phyloP scores from a whole-genome alignment of 805 yeast genomes.

The Lachancea waltii region DNA sequence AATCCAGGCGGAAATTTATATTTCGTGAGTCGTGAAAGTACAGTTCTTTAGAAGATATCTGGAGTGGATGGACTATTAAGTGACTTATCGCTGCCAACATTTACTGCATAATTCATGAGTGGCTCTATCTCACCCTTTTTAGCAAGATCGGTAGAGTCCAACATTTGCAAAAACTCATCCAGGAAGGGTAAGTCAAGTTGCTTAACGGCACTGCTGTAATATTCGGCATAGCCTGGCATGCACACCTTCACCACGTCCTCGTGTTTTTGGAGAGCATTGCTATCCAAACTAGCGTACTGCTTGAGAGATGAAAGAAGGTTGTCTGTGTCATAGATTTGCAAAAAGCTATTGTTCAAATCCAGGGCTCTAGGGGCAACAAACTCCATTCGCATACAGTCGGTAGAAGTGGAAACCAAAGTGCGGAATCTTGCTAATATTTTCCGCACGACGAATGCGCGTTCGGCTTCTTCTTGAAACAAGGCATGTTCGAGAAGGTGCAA shows the following conservation, averaged over 20 bases:
- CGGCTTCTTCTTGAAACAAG: neutral
- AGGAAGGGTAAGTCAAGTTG: constrained; percentile 1
- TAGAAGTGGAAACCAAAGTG: neutral
- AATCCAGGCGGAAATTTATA: no score
- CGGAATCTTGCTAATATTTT: constrained; percentile 1
- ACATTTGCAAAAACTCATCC: neutral
- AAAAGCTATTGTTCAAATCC: neutral
- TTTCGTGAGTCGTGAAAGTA: no score
- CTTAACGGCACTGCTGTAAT: constrained; percentile 1
- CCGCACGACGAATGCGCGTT: neutral
- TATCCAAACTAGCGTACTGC: neutral
- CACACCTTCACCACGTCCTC: neutral
- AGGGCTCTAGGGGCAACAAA: constrained; percentile 1
- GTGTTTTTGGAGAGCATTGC: neutral
- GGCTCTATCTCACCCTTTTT: neutral
- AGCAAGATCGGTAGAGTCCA: neutral
- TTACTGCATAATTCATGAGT: neutral
- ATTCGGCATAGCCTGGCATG: constrained; percentile 4
- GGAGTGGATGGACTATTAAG: no score
- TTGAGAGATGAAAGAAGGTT: neutral
- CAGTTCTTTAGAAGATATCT: no score
- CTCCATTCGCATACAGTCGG: constrained; percentile 2
- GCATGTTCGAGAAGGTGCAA: constrained; percentile 1
- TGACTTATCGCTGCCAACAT: neutral
- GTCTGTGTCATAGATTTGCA: neutral